Conservation (phyloP, 2,329 filamentous ascomycete species). For the Stachybotrys chlorohalonatus region DNA sequence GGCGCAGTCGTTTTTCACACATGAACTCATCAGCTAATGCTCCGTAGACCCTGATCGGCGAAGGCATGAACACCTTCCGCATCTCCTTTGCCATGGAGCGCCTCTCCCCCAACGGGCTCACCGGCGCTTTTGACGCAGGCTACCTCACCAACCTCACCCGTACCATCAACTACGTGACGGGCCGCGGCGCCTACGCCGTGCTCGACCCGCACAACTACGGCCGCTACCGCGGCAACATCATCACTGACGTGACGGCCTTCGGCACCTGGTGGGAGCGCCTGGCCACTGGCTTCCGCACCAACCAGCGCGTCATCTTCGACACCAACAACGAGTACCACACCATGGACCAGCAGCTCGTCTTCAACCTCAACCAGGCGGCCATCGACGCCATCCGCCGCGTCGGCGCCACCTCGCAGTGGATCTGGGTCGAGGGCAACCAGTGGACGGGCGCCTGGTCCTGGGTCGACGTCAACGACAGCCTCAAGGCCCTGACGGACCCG, state of each 20-base stretch:
- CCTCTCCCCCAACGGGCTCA: constrained; percentile 33
- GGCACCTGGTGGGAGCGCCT: constrained; percentile 47
- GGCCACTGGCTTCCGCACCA: constrained; percentile 41
- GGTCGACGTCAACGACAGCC: constrained; percentile 28
- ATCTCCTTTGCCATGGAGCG: constrained; percentile 48
- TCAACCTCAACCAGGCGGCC: constrained; percentile 54
- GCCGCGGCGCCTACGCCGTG: constrained; percentile 39
- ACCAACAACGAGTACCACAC: constrained; percentile 60
- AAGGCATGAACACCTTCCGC: constrained; percentile 51
- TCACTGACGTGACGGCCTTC: constrained; percentile 44
- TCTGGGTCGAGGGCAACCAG: constrained; percentile 47
- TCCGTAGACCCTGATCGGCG: constrained; percentile 34
- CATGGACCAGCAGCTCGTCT: constrained; percentile 50
- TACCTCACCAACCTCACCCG: constrained; percentile 29
- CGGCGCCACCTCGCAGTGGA: constrained; percentile 46
- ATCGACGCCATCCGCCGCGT: constrained; percentile 52
- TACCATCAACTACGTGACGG: constrained; percentile 22
- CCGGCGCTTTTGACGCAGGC: constrained; percentile 23
- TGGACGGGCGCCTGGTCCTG: constrained; percentile 41
- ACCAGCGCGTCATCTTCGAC: constrained; percentile 52
- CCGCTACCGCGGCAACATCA: constrained; percentile 43
- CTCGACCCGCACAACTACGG: constrained; percentile 56
- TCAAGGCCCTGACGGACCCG: constrained; percentile 38
- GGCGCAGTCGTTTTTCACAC: neutral
- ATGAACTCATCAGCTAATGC: neutral